Conservation (phyloP, 495 filamentous ascomycete genomes). For the Aspergillus affinis region DNA sequence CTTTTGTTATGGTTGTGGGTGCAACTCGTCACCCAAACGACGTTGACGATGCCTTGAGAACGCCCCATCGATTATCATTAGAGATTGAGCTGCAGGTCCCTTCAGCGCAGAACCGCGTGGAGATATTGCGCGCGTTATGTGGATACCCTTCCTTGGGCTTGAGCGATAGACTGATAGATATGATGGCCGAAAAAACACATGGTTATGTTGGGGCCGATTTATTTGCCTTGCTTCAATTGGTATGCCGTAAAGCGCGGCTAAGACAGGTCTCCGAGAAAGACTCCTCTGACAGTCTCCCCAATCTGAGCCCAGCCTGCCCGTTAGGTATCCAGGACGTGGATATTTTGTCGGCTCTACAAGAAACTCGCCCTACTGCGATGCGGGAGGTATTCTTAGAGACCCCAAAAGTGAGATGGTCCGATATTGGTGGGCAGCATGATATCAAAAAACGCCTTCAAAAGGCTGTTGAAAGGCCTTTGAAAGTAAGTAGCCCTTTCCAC, state of each 20-base stretch:
- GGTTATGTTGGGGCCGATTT: slow-evolving; percentile 70
- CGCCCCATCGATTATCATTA: slow-evolving; percentile 61
- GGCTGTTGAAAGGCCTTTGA: slow-evolving; percentile 65
- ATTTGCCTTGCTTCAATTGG: slow-evolving; percentile 47
- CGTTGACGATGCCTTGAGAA: slow-evolving; percentile 71
- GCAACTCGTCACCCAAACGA: slow-evolving; percentile 70
- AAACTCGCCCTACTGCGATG: slow-evolving; percentile 79
- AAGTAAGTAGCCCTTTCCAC: slow-evolving; percentile 40
- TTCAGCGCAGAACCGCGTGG: slow-evolving; percentile 64
- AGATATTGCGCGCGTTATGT: slow-evolving; percentile 63
- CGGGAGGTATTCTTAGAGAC: slow-evolving; percentile 85
- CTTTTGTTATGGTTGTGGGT: slow-evolving; percentile 66
- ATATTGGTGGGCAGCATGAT: slow-evolving; percentile 85
- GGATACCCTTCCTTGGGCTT: slow-evolving; percentile 30
- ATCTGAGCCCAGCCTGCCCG: no score
- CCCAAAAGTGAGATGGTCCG: slow-evolving; percentile 81
- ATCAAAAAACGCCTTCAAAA: slow-evolving; percentile 70
- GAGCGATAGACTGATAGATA: slow-evolving; percentile 37
- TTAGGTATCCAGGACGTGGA: slow-evolving; percentile 43
- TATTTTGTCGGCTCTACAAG: slow-evolving; percentile 53
- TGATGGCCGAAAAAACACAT: slow-evolving; percentile 60
- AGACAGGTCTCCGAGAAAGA: slow-evolving; percentile 26
- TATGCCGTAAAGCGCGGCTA: slow-evolving; percentile 43
- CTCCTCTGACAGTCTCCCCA: no score
- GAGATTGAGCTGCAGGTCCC: slow-evolving; percentile 84